Base-by-base conservation (phyloP, 164 flowering plant species). In the Saururus chinensis region DNA sequence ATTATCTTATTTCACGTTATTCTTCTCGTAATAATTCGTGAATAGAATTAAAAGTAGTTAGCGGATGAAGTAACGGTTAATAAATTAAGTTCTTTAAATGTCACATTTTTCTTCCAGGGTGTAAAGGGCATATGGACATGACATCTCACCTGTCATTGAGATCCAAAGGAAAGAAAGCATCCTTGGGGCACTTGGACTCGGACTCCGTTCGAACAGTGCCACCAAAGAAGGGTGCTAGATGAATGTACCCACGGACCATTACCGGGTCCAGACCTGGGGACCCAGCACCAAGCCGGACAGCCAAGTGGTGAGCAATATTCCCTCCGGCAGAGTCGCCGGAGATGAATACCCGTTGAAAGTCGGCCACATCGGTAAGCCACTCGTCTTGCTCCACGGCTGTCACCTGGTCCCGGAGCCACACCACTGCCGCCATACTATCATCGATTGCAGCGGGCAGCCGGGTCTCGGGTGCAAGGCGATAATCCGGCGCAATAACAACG, bases 251-350 rank as follows among this genome's bases (percentile, higher is more conserved):
- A n/a, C 80, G 74, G 3, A 82, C 75, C 23, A 68, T 72, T 51
- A 86, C 82, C 53, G 92, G 92, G 1, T 42, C 81, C 69, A 84
- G 52, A 60, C 78, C 79, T 0, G 74, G 51, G 49, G 88, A 84
- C 4, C 79, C 86, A 1, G 71, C 65, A 40, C 64, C 60, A 2
- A 86, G 65, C 49, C 67, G 70, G 56, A 82, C 85, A n/a, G 86
- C 87, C 63, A 83, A 51, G 60, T 84, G 55, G 58, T 89, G 91
- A 26, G 91, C 90, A 21, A 84, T 77, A 54, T 78, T 89, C 14
- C 92, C 96, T n/a, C 96, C 93, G 8, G 93, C 85, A 10, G 96
- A 89, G 70, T 86, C 90, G 55, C 96, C 96, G 0, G 82, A 80
- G 5, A 86, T 66, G 56, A 82, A 84, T 19, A 89, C 91, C 26